Evolutionary conservation across 148 eudicot genomes (phyloP).

Genomic region (Dysphania ambrosioides): DNA sequence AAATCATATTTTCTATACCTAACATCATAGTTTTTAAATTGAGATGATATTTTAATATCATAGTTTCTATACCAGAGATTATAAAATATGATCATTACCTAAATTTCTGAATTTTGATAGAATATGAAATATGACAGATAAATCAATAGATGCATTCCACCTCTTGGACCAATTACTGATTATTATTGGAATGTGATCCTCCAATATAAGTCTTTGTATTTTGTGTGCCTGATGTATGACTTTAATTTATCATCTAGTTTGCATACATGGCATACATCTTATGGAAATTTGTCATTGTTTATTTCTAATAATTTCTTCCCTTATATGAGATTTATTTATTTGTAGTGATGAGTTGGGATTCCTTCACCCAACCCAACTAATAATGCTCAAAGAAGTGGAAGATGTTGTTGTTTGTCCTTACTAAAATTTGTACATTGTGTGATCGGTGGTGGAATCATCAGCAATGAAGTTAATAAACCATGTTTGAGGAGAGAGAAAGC

Average conservation of each 20-base stretch:
- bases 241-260: background rate
- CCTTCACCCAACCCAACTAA: slow-evolving; percentile 75
- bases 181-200: slow-evolving; percentile 44
- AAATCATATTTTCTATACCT: no score
- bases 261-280: background rate
- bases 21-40: no score
- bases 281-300: background rate
- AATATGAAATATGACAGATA: slow-evolving; percentile 17
- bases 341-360: slow-evolving; percentile 86
- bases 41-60: no score
- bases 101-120: background rate
- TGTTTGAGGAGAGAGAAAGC: no score
- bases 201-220: slow-evolving; percentile 35
- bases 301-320: background rate
- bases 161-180: slow-evolving; percentile 37
- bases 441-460: no score
- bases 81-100: background rate
- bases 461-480: no score
- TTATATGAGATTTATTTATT: slow-evolving; percentile 19
- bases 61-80: no score
- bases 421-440: no score
- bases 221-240: background rate
- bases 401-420: slow-evolving; percentile 12
- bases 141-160: slow-evolving; percentile 1
- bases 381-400: slow-evolving; percentile 44